A percentile compares a stretch with the other conserved stretches of the same genome.
These are phyloP conservation scores for Gossypium davidsonii DNA, from an alignment of 441 rosid species.

Conservation along the genomic window DNA sequence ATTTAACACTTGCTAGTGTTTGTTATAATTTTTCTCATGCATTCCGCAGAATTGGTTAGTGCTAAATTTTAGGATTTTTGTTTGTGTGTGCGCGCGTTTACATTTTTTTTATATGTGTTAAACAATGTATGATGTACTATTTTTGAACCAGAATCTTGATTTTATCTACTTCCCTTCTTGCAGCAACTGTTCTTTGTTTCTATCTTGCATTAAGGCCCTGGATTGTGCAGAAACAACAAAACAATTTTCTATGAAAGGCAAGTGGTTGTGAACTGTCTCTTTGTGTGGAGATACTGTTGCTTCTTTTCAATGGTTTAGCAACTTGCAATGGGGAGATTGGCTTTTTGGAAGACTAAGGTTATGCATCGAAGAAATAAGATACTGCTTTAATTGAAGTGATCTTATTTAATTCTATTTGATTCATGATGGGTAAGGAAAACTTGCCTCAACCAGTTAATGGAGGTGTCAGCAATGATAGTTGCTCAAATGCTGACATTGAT, in stretches of 20 bases:
- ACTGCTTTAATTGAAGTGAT: background rate
- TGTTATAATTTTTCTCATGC: background rate
- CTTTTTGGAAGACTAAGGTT: conserved; percentile 9
- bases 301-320: background rate
- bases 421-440: conserved; percentile 57
- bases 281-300: conserved; percentile 4
- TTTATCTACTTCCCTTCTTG: background rate
- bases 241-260: background rate
- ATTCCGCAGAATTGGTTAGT: background rate
- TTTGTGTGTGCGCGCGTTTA: background rate
- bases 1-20: background rate
- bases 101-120: background rate
- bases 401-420: conserved; percentile 23
- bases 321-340: conserved; percentile 2
- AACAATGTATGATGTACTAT: background rate
- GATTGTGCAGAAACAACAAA: conserved; percentile 1
- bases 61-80: background rate
- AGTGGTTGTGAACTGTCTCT: conserved; percentile 15
- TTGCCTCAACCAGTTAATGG: conserved; percentile 28
- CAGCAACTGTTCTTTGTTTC: background rate
- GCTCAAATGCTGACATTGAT: conserved; percentile 34
- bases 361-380: conserved; percentile 9
- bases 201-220: background rate
- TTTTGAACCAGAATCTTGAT: background rate
- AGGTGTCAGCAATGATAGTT: conserved; percentile 37